A percentile compares a stretch with the other conserved stretches of the same genome.
Evolutionary conservation across 345 rosid species (phyloP).

Genomic region (Arabidopsis thaliana): TAIR10.1 NC_003074.8:17635501-17636000

Average conservation of each 20-base stretch:
- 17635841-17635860: constrained; percentile 67
- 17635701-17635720: neutral
- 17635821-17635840: constrained; percentile 48
- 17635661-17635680: constrained; percentile 82
- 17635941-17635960: too few species aligned
- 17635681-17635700: constrained; percentile 32
- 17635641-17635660: constrained; percentile 67
- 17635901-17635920: too few species aligned
- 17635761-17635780: constrained; percentile 53
- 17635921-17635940: too few species aligned
- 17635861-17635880: constrained; percentile 74
- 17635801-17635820: constrained; percentile 67
- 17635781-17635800: constrained; percentile 67
- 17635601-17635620: constrained; percentile 69
- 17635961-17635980: too few species aligned
- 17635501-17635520: neutral
- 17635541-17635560: constrained; percentile 50
- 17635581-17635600: constrained; percentile 88
- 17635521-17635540: too few species aligned
- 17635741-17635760: neutral
- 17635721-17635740: neutral
- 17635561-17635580: constrained; percentile 75
- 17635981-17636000: too few species aligned
- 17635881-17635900: too few species aligned
- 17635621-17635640: constrained; percentile 59